Percentiles rank a stretch among this genome's conserved stretches.
Evolutionary conservation across 306 rosid genomes (phyloP).

Genomic region (Begonia loranthoides): DNA sequence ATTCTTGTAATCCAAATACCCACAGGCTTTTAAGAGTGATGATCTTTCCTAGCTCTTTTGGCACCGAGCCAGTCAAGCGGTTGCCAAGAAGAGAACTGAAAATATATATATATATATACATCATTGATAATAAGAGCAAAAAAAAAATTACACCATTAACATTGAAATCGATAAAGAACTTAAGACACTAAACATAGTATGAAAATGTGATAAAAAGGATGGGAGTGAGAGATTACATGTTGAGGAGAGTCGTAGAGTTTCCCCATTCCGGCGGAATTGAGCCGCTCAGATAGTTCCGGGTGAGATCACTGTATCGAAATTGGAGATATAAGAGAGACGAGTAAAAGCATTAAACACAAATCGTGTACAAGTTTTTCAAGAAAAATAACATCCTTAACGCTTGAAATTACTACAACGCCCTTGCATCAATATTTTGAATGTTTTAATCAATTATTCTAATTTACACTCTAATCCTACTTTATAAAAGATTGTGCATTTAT

Average conservation of each 20-base stretch:
- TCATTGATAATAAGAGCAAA: background rate
- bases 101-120: background rate
- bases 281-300: slow-evolving; percentile 24
- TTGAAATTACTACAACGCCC: too few relatives aligned
- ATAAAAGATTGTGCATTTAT: too few relatives aligned
- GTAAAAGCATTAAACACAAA: too few relatives aligned
- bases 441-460: too few relatives aligned
- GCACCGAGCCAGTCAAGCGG: slow-evolving; percentile 53
- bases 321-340: too few relatives aligned
- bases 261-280: slow-evolving; percentile 21
- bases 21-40: slow-evolving; percentile 49
- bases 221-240: slow-evolving; percentile 1
- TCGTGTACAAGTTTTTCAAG: too few relatives aligned
- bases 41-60: slow-evolving; percentile 51
- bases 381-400: too few relatives aligned
- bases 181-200: too few relatives aligned
- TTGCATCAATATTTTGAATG: too few relatives aligned
- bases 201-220: background rate
- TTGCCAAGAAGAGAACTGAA: slow-evolving; percentile 51
- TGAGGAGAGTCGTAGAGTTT: slow-evolving; percentile 5
- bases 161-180: background rate
- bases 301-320: slow-evolving; percentile 14
- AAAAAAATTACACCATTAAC: background rate
- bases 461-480: too few relatives aligned
- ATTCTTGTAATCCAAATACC: slow-evolving; percentile 14